Evolutionary conservation across 2,329 filamentous ascomycete species (phyloP), one percentile per base, ranked within the genome.

Genomic region (Endoconidiophora polonica): DNA sequence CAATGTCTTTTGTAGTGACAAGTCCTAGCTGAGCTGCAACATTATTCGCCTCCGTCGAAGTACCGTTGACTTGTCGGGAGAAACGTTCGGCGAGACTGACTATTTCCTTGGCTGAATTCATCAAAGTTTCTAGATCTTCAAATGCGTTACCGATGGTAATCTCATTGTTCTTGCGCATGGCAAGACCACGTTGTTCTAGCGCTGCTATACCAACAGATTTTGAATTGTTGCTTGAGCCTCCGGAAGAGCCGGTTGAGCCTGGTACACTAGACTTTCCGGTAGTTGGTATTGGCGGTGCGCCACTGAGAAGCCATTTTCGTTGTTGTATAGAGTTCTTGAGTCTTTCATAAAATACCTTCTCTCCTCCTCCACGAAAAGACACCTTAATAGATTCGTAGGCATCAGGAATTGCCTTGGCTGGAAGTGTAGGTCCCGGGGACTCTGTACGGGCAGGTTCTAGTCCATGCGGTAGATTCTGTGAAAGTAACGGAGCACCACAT

Each of bases 91-190:
- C 91, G 40, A 98, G 78, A 4, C 87, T 86, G 46, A 96, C 82
- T 45, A 98, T 86, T 61, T 98, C 86, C 61, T 96, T 95, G 4
- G 91, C 91, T 3, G 90, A 95, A 2, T 88, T 86, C 90, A 96
- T 98, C 37, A 98, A 71, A 3, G 91, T 88, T 61, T 96, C 90
- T 0, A 98, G 74, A 59, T 98, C 91, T 61, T 95, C 90, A 59
- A 98, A 98, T 0, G 91, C 88, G 56, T 77, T 87, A 23, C 90
- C 90, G 56, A 98, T 94, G 46, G 95, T 81, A 7, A 86, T 67
- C 63, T 95, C 87, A 58, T 95, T 96, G 63, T 94, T 94, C 66
- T 86, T 90, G 52, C 86, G 82, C 59, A 87, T 77, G 57, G 88
- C 85, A 4, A 90, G 66, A 0, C 86, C 85, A 54, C 87, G 78